Evolutionary conservation across 331 rosid species (phyloP).

Genomic region (Acacia concinna): DNA sequence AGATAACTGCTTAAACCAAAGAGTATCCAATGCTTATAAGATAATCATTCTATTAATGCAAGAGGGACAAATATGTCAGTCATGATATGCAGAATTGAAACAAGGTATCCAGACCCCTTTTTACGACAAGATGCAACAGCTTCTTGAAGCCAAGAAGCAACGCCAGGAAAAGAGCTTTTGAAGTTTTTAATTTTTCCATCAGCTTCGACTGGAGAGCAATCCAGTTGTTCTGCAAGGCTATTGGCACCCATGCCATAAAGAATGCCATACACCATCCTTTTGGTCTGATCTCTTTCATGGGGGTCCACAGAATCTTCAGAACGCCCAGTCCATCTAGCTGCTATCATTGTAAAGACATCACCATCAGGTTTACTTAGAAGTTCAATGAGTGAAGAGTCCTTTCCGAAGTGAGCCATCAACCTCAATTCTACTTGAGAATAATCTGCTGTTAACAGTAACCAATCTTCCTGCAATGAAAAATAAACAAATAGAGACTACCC

Average conservation of each 20-base stretch:
- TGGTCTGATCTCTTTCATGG: slow-evolving; percentile 79
- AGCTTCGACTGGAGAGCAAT: slow-evolving; percentile 77
- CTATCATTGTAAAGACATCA: slow-evolving; percentile 84
- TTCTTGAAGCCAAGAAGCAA: slow-evolving; percentile 90
- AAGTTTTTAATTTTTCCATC: slow-evolving; percentile 73
- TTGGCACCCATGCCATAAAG: slow-evolving; percentile 97
- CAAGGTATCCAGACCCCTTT: slow-evolving; percentile 69
- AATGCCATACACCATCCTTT: slow-evolving; percentile 88
- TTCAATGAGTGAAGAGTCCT: slow-evolving; percentile 70
- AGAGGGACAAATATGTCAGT: slow-evolving; percentile 2
- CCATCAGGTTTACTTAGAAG: slow-evolving; percentile 74
- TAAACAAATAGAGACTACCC: slow-evolving; percentile 13
- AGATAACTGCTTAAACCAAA: slow-evolving; percentile 9
- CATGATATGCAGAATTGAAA: slow-evolving; percentile 24
- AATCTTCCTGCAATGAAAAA: slow-evolving; percentile 61
- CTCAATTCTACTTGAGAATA: slow-evolving; percentile 97
- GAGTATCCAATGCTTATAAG: slow-evolving; percentile 6
- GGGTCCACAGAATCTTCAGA: slow-evolving; percentile 65
- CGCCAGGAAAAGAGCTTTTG: slow-evolving; percentile 82
- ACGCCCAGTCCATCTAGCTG: slow-evolving; percentile 86
- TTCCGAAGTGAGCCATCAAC: slow-evolving; percentile 94
- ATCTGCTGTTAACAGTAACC: slow-evolving; percentile 92
- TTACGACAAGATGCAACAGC: slow-evolving; percentile 69
- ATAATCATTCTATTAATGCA: slow-evolving; percentile 19
- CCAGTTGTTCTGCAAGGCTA: slow-evolving; percentile 83